A percentile compares a stretch with the other conserved stretches of the same genome.
Conservation (phyloP, 345 rosid genomes). For the Rubroshorea leprosula region DNA sequence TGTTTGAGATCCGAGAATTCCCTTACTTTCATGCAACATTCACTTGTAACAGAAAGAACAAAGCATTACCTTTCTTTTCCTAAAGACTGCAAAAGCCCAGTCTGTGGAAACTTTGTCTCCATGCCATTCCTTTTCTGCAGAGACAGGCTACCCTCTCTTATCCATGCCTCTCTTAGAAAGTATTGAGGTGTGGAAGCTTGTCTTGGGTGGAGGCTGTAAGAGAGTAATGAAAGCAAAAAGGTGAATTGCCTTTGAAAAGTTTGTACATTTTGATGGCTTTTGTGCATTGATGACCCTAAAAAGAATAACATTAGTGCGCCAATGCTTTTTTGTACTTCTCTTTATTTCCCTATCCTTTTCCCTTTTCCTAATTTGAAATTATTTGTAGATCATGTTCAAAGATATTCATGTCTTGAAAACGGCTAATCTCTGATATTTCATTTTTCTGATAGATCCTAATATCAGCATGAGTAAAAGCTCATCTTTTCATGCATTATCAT, state of each 20-base stretch:
- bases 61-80: conserved; percentile 27
- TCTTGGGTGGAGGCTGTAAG: conserved; percentile 20
- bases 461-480: background rate
- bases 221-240: conserved; percentile 27
- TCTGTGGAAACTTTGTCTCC: conserved; percentile 59
- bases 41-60: conserved; percentile 16
- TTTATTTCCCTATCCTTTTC: conserved; percentile 5
- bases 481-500: background rate
- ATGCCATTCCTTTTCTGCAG: conserved; percentile 21
- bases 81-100: conserved; percentile 40
- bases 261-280: conserved; percentile 33
- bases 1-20: conserved; percentile 53
- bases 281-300: conserved; percentile 32
- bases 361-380: conserved; percentile 14
- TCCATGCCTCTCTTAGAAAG: conserved; percentile 3
- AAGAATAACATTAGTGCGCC: conserved; percentile 39
- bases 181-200: conserved; percentile 30
- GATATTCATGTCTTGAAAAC: conserved; percentile 2
- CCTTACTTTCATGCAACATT: conserved; percentile 55
- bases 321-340: conserved; percentile 15
- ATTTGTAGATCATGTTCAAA: conserved; percentile 20
- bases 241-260: conserved; percentile 33
- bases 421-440: conserved; percentile 8
- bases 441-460: background rate
- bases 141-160: background rate